Percentiles rank a stretch among this genome's conserved stretches.
Evolutionary conservation across 495 filamentous ascomycete species (phyloP).

Genomic region (Xylaria sp.): DNA sequence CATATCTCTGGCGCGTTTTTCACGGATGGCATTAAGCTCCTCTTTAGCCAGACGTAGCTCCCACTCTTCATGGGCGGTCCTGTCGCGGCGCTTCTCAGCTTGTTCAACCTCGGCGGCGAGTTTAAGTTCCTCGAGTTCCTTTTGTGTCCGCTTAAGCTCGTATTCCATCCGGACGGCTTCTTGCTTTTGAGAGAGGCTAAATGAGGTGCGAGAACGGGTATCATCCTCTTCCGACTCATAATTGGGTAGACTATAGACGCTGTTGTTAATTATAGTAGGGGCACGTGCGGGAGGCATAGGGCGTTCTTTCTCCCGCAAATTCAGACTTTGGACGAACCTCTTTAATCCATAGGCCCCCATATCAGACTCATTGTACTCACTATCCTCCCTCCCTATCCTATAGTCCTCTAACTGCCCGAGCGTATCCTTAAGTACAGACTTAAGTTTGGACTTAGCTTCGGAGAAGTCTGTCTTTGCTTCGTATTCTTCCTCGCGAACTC

Average conservation of each 20-base stretch:
- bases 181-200: conserved; percentile 32
- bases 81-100: conserved; percentile 55
- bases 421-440: too few species aligned
- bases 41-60: conserved; percentile 51
- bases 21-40: conserved; percentile 53
- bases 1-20: conserved; percentile 53
- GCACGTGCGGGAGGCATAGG: background rate
- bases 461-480: background rate
- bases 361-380: background rate
- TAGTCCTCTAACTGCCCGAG: background rate
- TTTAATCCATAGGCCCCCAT: background rate
- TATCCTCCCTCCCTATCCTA: background rate
- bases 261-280: conserved; percentile 57
- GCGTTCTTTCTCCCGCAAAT: background rate
- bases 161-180: conserved; percentile 39
- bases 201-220: conserved; percentile 35
- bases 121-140: conserved; percentile 44
- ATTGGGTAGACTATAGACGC: conserved; percentile 50
- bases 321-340: background rate
- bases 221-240: conserved; percentile 43
- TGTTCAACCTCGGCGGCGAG: conserved; percentile 42
- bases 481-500: background rate
- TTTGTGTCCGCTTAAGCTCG: conserved; percentile 42
- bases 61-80: conserved; percentile 48
- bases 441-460: too few species aligned